A percentile compares a stretch with the other conserved stretches of the same genome.
These are phyloP conservation scores for Solanum dulcamara DNA, from an alignment of 257 asterid species.

Conservation along the genomic window DNA sequence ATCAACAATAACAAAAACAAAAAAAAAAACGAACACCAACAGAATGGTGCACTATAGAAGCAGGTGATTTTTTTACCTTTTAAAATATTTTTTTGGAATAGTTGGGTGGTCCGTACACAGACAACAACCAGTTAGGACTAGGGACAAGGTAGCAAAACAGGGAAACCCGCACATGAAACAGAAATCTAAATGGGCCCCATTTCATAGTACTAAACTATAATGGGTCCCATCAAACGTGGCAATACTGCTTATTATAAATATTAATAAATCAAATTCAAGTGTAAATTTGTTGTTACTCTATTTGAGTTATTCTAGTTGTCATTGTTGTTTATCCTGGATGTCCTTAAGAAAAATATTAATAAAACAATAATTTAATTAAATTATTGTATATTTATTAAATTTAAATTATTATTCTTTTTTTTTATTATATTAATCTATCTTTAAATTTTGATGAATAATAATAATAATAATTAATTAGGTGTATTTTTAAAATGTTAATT, in stretches of 20 bases:
- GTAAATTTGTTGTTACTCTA: no score
- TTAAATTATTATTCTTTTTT: no score
- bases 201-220: not conserved
- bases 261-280: no score
- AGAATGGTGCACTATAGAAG: slow-evolving; percentile 1
- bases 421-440: no score
- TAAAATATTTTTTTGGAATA: not conserved
- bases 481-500: no score
- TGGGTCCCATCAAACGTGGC: slow-evolving; percentile 6
- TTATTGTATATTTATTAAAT: no score
- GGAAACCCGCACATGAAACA: slow-evolving; percentile 35
- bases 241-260: not conserved
- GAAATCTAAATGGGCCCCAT: slow-evolving; percentile 21
- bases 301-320: no score
- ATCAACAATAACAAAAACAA: not conserved
- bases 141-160: slow-evolving; percentile 45
- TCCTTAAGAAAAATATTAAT: no score
- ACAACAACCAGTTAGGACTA: slow-evolving; percentile 24
- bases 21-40: not conserved
- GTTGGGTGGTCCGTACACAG: slow-evolving; percentile 27
- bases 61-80: slow-evolving; percentile 1
- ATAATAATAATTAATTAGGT: no score
- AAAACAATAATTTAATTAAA: no score
- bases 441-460: no score
- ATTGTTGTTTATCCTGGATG: no score